Evolutionary conservation across 495 filamentous ascomycete species (phyloP).

Genomic region (Tuber indicum): DNA sequence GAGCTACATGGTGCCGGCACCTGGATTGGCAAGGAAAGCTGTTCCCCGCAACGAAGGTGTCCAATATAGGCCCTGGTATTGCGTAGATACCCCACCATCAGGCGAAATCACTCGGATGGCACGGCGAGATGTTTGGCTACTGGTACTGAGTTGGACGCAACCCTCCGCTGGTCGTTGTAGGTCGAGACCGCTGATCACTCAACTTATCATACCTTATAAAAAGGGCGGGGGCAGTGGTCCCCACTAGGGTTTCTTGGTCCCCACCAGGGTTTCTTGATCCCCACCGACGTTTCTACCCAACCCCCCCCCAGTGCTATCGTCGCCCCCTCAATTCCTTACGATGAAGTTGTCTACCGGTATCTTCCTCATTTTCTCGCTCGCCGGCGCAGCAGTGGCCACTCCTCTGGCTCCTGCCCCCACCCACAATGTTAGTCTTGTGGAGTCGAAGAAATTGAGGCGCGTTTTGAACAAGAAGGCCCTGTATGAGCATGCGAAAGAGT

Average conservation of each 20-base stretch:
- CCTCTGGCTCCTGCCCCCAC: not conserved
- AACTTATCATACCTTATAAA: not conserved
- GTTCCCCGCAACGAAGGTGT: not conserved
- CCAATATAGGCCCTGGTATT: not conserved
- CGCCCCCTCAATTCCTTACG: not conserved
- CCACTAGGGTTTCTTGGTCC: not conserved
- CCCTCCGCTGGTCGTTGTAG: not conserved
- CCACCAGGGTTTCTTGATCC: not conserved
- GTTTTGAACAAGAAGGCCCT: conserved; percentile 42
- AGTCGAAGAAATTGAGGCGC: conserved; percentile 36
- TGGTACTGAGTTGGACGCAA: not conserved
- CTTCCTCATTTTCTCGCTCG: not conserved
- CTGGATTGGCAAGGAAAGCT: not conserved
- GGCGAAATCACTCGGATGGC: not conserved
- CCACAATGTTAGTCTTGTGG: conserved; percentile 20
- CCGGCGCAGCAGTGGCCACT: not conserved
- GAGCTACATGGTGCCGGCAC: not conserved
- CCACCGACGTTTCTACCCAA: not conserved
- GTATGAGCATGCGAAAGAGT: conserved; percentile 46
- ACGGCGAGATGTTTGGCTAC: not conserved
- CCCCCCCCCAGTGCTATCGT: not conserved
- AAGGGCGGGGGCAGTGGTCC: not conserved
- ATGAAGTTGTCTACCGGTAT: not conserved
- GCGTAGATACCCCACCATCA: not conserved
- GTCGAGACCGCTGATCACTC: not conserved